Percentiles rank a stretch among this genome's conserved stretches.
These are phyloP conservation scores for Lachancea kluyveri DNA, from an alignment of 805 yeast species.

Conservation along the genomic window DNA sequence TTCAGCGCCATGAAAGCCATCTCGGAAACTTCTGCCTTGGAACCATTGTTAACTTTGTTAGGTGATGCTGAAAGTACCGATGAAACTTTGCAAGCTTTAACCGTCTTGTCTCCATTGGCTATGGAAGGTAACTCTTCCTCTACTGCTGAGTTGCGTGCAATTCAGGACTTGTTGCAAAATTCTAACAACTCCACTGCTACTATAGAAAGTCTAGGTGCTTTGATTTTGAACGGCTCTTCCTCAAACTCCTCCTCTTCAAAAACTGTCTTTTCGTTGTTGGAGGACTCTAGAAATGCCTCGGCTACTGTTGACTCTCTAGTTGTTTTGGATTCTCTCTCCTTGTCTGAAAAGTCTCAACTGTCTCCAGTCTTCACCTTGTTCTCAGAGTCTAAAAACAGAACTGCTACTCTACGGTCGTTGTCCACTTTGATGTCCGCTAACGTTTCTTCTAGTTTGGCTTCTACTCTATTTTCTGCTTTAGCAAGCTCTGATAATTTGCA, in stretches of 20 bases:
- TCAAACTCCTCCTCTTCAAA: slow-evolving; percentile 10
- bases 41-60: slow-evolving; percentile 26
- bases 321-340: slow-evolving; percentile 19
- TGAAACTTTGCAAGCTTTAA: slow-evolving; percentile 22
- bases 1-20: slow-evolving; percentile 21
- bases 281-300: slow-evolving; percentile 20
- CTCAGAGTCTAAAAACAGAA: slow-evolving; percentile 15
- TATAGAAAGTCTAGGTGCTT: slow-evolving; percentile 16
- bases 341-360: slow-evolving; percentile 18
- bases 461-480: slow-evolving; percentile 15
- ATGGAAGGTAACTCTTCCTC: slow-evolving; percentile 12
- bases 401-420: slow-evolving; percentile 19
- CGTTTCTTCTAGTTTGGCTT: slow-evolving; percentile 14
- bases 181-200: slow-evolving; percentile 16
- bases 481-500: slow-evolving; percentile 10
- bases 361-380: slow-evolving; percentile 24
- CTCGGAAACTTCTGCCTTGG: slow-evolving; percentile 23
- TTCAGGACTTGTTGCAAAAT: slow-evolving; percentile 13
- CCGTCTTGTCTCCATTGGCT: slow-evolving; percentile 24
- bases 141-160: slow-evolving; percentile 8
- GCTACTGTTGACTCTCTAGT: slow-evolving; percentile 21
- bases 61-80: slow-evolving; percentile 19
- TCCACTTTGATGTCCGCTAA: slow-evolving; percentile 17
- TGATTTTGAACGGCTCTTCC: slow-evolving; percentile 10
- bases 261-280: slow-evolving; percentile 18